Evolutionary conservation across 352 stramenopile genomes (phyloP).

Genomic region (Blastocystis sp.): DNA sequence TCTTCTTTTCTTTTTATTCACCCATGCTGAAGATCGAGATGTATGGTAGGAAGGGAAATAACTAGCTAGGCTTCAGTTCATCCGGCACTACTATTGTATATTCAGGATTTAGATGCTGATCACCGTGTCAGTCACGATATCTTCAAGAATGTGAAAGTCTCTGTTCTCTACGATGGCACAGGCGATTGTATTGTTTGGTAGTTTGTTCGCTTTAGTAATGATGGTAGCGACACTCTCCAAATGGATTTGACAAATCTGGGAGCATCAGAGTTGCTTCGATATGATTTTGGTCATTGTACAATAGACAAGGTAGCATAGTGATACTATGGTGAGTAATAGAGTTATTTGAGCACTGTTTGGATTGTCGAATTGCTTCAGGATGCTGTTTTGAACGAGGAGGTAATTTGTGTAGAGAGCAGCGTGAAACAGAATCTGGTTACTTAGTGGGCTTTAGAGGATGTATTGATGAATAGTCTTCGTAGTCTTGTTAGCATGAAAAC

Average conservation of each 20-base stretch:
- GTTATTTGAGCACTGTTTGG: constrained; percentile 2
- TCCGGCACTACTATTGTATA: neutral
- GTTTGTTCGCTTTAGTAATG: neutral
- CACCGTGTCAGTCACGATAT: constrained; percentile 22
- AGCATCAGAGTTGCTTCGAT: constrained; percentile 45
- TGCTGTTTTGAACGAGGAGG: neutral
- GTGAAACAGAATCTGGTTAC: neutral
- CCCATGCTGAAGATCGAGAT: neutral
- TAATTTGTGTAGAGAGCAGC: neutral
- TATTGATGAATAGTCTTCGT: neutral
- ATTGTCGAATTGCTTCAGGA: constrained; percentile 17
- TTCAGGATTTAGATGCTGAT: constrained; percentile 18
- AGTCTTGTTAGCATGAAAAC: neutral
- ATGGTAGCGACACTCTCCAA: neutral
- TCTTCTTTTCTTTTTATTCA: constrained; percentile 16
- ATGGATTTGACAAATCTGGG: constrained; percentile 52
- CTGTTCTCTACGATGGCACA: neutral
- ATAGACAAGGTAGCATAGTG: neutral
- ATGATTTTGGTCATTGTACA: constrained; percentile 41
- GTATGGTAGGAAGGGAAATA: neutral
- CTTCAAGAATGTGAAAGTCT: constrained; percentile 15
- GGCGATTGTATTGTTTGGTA: constrained; percentile 26
- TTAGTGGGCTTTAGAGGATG: neutral
- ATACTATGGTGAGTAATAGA: neutral
- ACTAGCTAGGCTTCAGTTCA: neutral